phyloP scores from a whole-genome alignment of 176 grass and related monocot species.

The Bolboschoenus planiculmis region DNA sequence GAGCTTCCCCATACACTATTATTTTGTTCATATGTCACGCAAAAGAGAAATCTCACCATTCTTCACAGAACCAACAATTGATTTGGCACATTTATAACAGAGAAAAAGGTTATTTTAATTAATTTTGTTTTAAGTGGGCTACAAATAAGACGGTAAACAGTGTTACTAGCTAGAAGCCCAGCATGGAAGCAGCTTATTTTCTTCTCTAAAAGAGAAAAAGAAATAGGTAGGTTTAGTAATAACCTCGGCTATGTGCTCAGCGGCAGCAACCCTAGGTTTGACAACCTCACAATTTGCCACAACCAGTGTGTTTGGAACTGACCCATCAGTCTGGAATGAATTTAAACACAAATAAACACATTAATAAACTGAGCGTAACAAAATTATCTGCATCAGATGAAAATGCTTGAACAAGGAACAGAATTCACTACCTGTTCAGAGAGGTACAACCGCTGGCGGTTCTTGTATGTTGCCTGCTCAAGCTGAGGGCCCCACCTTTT shows the following conservation, averaged over 20 bases:
- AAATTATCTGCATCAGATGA: background rate
- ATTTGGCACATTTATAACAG: background rate
- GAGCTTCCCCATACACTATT: background rate
- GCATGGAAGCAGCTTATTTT: background rate
- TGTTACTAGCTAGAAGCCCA: background rate
- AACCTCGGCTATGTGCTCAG: conserved; percentile 97
- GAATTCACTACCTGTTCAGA: conserved; percentile 70
- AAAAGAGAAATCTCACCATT: background rate
- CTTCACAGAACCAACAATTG: background rate
- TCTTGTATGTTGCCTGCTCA: conserved; percentile 84
- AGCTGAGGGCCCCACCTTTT: conserved; percentile 91
- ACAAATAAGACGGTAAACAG: background rate
- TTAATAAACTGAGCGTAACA: conserved; percentile 15
- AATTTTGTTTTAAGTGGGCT: background rate
- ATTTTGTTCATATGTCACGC: background rate
- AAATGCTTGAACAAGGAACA: background rate
- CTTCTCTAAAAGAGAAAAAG: background rate
- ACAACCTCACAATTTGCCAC: conserved; percentile 98
- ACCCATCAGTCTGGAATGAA: conserved; percentile 78
- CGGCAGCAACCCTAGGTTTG: conserved; percentile 94
- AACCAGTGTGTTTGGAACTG: conserved; percentile 87
- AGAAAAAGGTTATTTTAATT: background rate
- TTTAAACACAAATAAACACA: background rate
- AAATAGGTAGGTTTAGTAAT: background rate
- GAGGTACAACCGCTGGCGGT: conserved; percentile 83